Percentiles rank a stretch among this genome's conserved stretches.
Evolutionary conservation across 352 stramenopile species (phyloP).

Genomic region (Globisporangium polare): DNA sequence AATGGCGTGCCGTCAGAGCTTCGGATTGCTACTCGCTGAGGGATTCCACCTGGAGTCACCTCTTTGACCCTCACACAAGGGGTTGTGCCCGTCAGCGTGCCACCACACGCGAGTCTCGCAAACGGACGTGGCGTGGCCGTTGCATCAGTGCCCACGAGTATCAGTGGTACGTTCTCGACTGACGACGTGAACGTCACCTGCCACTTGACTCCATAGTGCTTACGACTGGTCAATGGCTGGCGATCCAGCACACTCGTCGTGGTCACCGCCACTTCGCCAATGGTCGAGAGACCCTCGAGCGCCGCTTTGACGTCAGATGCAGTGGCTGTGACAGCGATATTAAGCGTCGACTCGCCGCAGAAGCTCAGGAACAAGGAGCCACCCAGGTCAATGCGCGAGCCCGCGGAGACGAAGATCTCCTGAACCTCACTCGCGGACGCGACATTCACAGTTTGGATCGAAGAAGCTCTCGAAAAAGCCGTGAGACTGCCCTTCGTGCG

Average conservation of each 20-base stretch:
- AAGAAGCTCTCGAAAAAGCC: conserved; percentile 17
- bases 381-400: conserved; percentile 53
- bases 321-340: conserved; percentile 39
- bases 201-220: conserved; percentile 67
- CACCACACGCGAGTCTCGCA: conserved; percentile 42
- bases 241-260: conserved; percentile 24
- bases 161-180: conserved; percentile 28
- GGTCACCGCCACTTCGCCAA: conserved; percentile 48
- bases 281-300: conserved; percentile 63
- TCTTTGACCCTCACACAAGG: conserved; percentile 44
- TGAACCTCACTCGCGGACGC: conserved; percentile 46
- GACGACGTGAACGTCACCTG: conserved; percentile 48
- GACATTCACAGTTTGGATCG: conserved; percentile 25
- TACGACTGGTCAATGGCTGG: conserved; percentile 21
- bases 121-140: conserved; percentile 24
- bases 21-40: conserved; percentile 18
- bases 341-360: conserved; percentile 52
- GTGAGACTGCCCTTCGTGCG: conserved; percentile 33
- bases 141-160: conserved; percentile 46
- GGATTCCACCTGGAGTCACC: conserved; percentile 32
- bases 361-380: conserved; percentile 57
- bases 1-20: not conserved
- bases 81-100: conserved; percentile 47
- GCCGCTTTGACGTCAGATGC: conserved; percentile 38
- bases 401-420: conserved; percentile 62